phyloP scores from a whole-genome alignment of 257 asterid genomes.

The Mentha longifolia region DNA sequence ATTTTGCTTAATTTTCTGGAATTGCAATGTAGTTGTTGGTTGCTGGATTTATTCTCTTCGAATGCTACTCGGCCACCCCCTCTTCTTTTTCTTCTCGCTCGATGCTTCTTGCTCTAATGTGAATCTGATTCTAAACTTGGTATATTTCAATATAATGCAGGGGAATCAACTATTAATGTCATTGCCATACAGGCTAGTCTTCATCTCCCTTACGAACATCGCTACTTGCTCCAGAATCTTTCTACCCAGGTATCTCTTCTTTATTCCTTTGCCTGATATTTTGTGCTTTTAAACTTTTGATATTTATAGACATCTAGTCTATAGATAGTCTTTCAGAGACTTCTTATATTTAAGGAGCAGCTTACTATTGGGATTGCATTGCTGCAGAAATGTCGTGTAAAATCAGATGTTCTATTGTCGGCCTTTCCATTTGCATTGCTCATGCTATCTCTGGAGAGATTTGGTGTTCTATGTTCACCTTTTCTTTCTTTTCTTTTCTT shows the following conservation, averaged over 20 bases:
- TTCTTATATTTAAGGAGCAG: neutral
- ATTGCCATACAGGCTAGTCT: conserved; percentile 88
- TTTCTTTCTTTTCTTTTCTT: neutral
- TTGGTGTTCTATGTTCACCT: neutral
- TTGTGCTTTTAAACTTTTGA: neutral
- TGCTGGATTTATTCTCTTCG: no score
- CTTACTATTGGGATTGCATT: neutral
- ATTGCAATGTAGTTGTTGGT: no score
- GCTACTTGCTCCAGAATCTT: conserved; percentile 84
- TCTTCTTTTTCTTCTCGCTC: neutral
- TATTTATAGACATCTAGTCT: neutral
- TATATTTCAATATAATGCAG: conserved; percentile 45
- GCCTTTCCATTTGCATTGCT: conserved; percentile 11
- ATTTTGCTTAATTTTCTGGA: no score
- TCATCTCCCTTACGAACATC: conserved; percentile 82
- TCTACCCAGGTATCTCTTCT: conserved; percentile 71
- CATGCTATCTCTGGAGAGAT: neutral
- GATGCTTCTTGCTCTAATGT: conserved; percentile 5
- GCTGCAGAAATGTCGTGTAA: conserved; percentile 10
- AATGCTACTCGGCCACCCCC: no score
- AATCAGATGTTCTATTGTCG: conserved; percentile 3
- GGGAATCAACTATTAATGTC: conserved; percentile 65
- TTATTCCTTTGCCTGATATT: conserved; percentile 23
- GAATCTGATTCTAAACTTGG: conserved; percentile 27
- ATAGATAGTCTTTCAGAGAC: conserved; percentile 18